Evolutionary conservation across 2,329 filamentous ascomycete species (phyloP), one percentile per base, ranked within the genome.

Genomic region (Juglanconis sp.): DNA sequence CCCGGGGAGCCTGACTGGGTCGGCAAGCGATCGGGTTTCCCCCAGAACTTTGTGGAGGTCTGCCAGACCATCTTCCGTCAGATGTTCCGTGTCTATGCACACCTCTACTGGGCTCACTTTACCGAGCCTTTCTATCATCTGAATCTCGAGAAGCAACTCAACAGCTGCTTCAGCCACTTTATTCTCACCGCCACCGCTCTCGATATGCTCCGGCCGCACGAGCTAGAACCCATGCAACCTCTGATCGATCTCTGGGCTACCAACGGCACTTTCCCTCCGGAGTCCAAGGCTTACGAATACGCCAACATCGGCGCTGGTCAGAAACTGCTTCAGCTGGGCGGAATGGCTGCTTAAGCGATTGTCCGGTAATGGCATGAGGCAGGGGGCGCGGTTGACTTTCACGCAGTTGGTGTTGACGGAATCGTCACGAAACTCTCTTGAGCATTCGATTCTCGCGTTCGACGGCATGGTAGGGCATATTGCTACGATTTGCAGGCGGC

Each of bases 51-150:
- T 74, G 82, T 94, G 68, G 86, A 89, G 63, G 92, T 96, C 67
- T 95, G 94, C 80, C 92, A 96, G 79, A 89, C 89, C 66, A 95
- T 97, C 70, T 94, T 97, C 79, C 90, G 93, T 69, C 95, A 97
- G 77, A 98, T 99, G 89, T 98, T 99, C 82, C 90, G 95, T 62
- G 94, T 97, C 68, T 99, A 99, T 72, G 89, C 95, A 52, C 95
- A 99, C 76, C 87, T 99, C 63, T 99, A 99, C 81, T 97, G 96
- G 84, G 91, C 93, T 60, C 95, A 99, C 76, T 99, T 91, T 75
- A 79, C 87, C 63, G 89, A 92, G 66, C 90, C 89, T 5, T 92
- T 92, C 75, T 94, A 92, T 76, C 88, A 93, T 73, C 82, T 94
- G 65, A 92, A 90, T 77, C 79, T 90, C 9, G 87, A 90, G 73